Evolutionary conservation across 2,329 filamentous ascomycete genomes (phyloP).

Genomic region (Keithomyces neogunnii): DNA sequence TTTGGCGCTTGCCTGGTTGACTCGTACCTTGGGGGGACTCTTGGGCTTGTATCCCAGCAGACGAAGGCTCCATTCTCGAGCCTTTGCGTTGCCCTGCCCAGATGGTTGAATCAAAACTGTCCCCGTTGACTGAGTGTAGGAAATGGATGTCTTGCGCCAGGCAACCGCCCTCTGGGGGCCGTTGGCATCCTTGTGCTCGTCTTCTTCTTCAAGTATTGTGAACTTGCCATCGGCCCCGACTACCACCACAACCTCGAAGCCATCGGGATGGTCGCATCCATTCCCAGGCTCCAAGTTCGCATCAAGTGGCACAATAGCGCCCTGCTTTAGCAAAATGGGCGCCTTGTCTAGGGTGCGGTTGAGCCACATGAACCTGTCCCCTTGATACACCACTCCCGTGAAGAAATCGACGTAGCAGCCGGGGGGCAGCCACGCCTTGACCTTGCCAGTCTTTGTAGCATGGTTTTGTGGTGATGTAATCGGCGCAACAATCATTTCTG

Average conservation of each 20-base stretch:
- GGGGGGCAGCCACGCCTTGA: slow-evolving; percentile 49
- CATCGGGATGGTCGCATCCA: slow-evolving; percentile 36
- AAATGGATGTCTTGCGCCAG: slow-evolving; percentile 8
- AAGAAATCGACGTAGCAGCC: slow-evolving; percentile 49
- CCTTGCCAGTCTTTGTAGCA: slow-evolving; percentile 36
- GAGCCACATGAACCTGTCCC: slow-evolving; percentile 41
- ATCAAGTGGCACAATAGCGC: slow-evolving; percentile 51
- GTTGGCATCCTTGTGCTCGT: background rate
- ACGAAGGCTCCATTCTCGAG: slow-evolving; percentile 7
- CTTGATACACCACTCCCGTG: slow-evolving; percentile 48
- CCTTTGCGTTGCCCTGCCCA: background rate
- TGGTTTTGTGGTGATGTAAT: slow-evolving; percentile 42
- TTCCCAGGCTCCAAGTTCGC: slow-evolving; percentile 30
- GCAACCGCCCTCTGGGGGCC: background rate
- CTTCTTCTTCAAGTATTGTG: slow-evolving; percentile 9
- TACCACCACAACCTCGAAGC: slow-evolving; percentile 39
- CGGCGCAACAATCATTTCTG: slow-evolving; percentile 46
- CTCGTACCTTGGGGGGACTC: background rate
- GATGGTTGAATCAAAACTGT: slow-evolving; percentile 3
- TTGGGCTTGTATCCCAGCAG: slow-evolving; percentile 5
- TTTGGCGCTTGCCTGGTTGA: background rate
- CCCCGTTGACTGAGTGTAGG: slow-evolving; percentile 7
- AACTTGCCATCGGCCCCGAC: slow-evolving; percentile 39
- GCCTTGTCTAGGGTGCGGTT: slow-evolving; percentile 39
- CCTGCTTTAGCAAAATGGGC: slow-evolving; percentile 47